phyloP scores from a whole-genome alignment of 2,329 filamentous ascomycete genomes.

The Sporothrix schenckii region DNA sequence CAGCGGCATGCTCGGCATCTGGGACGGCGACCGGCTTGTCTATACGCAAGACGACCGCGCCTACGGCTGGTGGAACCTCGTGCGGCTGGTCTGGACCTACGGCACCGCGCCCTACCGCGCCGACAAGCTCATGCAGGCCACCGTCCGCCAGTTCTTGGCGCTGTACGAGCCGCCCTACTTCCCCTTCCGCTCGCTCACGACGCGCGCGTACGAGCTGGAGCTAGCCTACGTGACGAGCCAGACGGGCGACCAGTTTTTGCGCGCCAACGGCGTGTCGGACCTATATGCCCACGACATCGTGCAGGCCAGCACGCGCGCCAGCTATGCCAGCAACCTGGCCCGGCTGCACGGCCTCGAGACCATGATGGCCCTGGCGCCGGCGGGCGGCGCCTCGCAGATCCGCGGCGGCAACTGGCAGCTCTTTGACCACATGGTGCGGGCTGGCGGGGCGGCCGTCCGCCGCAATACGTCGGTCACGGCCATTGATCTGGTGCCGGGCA shows the following conservation, averaged over 20 bases:
- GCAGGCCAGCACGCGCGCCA: conserved; percentile 88
- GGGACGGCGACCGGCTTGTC: conserved; percentile 78
- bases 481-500: conserved; percentile 1
- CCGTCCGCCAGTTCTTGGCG: conserved; percentile 71
- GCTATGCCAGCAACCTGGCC: conserved; percentile 89
- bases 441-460: conserved; percentile 62
- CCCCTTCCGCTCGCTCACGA: conserved; percentile 76
- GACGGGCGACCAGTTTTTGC: conserved; percentile 74
- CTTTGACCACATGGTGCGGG: conserved; percentile 77
- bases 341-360: conserved; percentile 86
- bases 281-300: conserved; percentile 78
- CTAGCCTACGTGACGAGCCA: conserved; percentile 66
- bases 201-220: conserved; percentile 67
- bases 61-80: conserved; percentile 76
- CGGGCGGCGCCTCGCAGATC: conserved; percentile 73
- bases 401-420: conserved; percentile 92
- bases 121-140: conserved; percentile 69
- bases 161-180: conserved; percentile 83
- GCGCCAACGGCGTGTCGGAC: conserved; percentile 65
- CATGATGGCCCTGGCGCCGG: conserved; percentile 88
- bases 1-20: conserved; percentile 68
- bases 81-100: conserved; percentile 82
- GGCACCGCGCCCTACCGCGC: conserved; percentile 76
- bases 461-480: conserved; percentile 68
- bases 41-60: conserved; percentile 63